A percentile compares a stretch with the other conserved stretches of the same genome.
These are phyloP conservation scores for Tolypocladium guangdongense DNA, from an alignment of 2,329 filamentous ascomycete genomes.

Conservation along the genomic window DNA sequence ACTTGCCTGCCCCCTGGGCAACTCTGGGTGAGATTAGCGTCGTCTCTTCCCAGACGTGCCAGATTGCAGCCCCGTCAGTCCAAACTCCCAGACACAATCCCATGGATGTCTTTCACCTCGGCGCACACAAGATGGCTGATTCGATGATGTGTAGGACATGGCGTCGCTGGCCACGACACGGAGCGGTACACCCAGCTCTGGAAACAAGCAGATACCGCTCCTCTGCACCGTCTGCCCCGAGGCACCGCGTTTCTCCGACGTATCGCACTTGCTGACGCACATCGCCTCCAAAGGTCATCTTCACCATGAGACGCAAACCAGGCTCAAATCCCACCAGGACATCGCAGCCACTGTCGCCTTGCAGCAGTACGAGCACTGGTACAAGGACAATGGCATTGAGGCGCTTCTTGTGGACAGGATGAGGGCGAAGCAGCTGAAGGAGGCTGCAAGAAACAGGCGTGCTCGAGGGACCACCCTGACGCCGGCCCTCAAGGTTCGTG, in stretches of 20 bases:
- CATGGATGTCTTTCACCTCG: no score
- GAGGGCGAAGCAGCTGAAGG: conserved; percentile 62
- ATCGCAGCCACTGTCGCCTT: conserved; percentile 51
- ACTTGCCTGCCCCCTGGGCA: conserved; percentile 13
- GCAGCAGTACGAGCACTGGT: conserved; percentile 68
- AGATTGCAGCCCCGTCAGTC: conserved; percentile 1
- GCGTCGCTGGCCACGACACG: conserved; percentile 15
- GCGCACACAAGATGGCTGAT: conserved; percentile 1
- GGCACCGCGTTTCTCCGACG: conserved; percentile 72
- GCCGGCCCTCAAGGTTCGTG: conserved; percentile 11
- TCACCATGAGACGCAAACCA: conserved; percentile 70
- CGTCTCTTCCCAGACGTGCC: background rate
- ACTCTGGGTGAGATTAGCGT: conserved; percentile 1
- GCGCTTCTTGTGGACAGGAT: conserved; percentile 67
- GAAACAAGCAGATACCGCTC: conserved; percentile 46
- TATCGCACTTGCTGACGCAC: conserved; percentile 86
- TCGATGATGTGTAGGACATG: conserved; percentile 22
- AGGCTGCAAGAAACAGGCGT: conserved; percentile 41
- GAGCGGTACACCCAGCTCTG: conserved; percentile 9
- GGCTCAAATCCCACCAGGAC: conserved; percentile 60
- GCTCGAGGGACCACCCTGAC: conserved; percentile 11
- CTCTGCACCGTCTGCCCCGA: conserved; percentile 77
- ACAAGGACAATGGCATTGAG: conserved; percentile 58
- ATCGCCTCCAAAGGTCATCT: conserved; percentile 89
- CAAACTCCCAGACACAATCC: background rate